phyloP scores from a whole-genome alignment of 2,329 filamentous ascomycete species.

The Hymenoscyphus linearis region DNA sequence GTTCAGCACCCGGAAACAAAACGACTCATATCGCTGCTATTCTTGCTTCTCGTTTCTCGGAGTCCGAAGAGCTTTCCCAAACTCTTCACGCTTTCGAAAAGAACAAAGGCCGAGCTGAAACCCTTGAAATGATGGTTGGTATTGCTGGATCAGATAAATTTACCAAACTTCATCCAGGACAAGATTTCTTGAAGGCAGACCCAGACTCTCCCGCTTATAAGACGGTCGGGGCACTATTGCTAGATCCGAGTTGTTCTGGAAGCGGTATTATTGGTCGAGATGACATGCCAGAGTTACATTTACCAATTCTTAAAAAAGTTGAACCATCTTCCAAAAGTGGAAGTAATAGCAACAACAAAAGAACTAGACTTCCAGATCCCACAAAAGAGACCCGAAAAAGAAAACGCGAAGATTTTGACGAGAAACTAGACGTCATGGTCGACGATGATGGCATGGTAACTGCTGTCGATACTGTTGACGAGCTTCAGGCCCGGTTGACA shows the following conservation, averaged over 20 bases:
- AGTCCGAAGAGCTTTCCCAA: conserved; percentile 30
- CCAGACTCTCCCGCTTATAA: conserved; percentile 56
- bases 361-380: conserved; percentile 15
- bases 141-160: conserved; percentile 64
- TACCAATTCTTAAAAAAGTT: conserved; percentile 40
- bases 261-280: conserved; percentile 91
- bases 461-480: conserved; percentile 46
- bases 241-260: conserved; percentile 93
- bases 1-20: conserved; percentile 94
- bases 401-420: conserved; percentile 28
- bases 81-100: conserved; percentile 77
- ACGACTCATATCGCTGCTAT: conserved; percentile 89
- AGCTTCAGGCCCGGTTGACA: conserved; percentile 59
- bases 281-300: conserved; percentile 62
- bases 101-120: conserved; percentile 64
- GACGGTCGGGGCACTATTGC: conserved; percentile 72
- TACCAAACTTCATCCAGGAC: conserved; percentile 64
- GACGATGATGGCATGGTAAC: conserved; percentile 54
- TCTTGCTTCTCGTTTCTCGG: conserved; percentile 38
- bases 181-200: conserved; percentile 78
- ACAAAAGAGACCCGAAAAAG: conserved; percentile 25
- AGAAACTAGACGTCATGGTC: conserved; percentile 34
- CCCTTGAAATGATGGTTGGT: conserved; percentile 77
- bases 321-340: conserved; percentile 28
- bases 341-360: conserved; percentile 18